Base-by-base conservation (phyloP, 2,329 filamentous ascomycete genomes). In the Alternaria infectoria region DNA sequence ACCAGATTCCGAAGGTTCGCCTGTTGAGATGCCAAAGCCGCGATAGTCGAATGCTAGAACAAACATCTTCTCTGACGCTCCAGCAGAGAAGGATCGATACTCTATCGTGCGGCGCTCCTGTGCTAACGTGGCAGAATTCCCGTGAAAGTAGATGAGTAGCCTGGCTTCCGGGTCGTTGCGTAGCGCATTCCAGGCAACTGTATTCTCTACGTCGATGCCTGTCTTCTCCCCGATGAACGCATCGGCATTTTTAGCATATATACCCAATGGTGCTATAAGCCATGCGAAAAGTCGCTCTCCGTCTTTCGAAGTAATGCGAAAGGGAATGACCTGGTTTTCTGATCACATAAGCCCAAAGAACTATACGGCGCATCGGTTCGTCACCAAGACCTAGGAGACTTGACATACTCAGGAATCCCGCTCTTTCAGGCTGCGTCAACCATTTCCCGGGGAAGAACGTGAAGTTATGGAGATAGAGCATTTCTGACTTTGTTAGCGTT, bases 21-120 rank as follows among this genome's bases (percentile, higher is more conserved):
- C 95, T 1, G 90, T 92, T 6, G 92, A 96, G 50, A 88, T 86
- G 2, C 94, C 95, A 71, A 93, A 98, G 2, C 94, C 94, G 28
- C 94, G 91, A 78, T 97, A 97, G 82, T 97, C 94, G 68, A 97
- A 89, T n/a, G 93, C 87, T 13, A 97, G 83, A 23, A 97, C 87
- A 74, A 77, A 79, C 59, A 94, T 87, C 60, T 87, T 85, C 15
- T 77, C 77, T 15, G 75, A 79, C 0, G 84, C 77, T 5, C 89
- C 88, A 55, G 91, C 88, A 3, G 93, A 88, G 51, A 97, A 84
- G 26, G 89, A 86, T 65, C 94, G 92, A 77, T 96, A 96, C 62
- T 89, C 91, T 47, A 90, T 86, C 1, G 93, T 91, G 15, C 95
- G 89, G 75, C 90, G 87, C 59, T 88, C 89, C 77, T 96, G 93